Base-by-base conservation (phyloP, 768 basidiomycete genomes). In the Cubamyces lactineus region DNA sequence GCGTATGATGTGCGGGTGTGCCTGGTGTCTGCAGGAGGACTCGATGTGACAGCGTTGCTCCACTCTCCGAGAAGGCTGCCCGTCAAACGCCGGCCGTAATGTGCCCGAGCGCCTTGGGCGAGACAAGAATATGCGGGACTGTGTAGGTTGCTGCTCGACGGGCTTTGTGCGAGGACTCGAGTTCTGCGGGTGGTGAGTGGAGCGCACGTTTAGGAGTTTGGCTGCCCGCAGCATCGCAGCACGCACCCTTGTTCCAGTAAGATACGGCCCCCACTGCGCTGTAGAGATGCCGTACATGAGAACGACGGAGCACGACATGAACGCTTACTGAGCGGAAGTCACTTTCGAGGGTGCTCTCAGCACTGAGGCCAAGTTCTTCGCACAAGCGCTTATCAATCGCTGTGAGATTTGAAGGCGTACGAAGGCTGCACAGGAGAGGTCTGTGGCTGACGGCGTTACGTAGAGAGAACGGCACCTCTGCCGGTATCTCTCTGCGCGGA, bases 151-250 rank as follows among this genome's bases (percentile, higher is more conserved):
- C n/a, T 42, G 57, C n/a, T 7, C 26, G 48, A 51, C 57, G 57
- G 57, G 12, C 57, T 50, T 59, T 59, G 57, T 59, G 57, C 59
- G 59, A 39, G n/a, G 51, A 47, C 34, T 34, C 34, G 34, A 34
- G 34, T 34, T 30, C 51, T 53, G 24, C 28, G n/a, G 39, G n/a
- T 30, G 45, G 39, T 30, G 46, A 28, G 59, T 54, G 59, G 59
- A 61, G 59, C 46, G 59, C 53, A 53, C 53, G 54, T 1, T 48
- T 49, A 53, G 16, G 15, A 43, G 34, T 58, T 15, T 46, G 40
- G 59, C 45, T 34, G 13, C 30, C 30, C 49, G 57, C 49, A 34
- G 48, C 57, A 19, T 38, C 4, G 46, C 38, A 45, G 43, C 11
- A 21, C 2, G 9, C 15, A 9, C 34, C 7, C 30, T n/a, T 26